Percentiles rank a stretch among this genome's conserved stretches.
Evolutionary conservation across 805 yeast genomes (phyloP).

Genomic region (Candida hispaniensis): DNA sequence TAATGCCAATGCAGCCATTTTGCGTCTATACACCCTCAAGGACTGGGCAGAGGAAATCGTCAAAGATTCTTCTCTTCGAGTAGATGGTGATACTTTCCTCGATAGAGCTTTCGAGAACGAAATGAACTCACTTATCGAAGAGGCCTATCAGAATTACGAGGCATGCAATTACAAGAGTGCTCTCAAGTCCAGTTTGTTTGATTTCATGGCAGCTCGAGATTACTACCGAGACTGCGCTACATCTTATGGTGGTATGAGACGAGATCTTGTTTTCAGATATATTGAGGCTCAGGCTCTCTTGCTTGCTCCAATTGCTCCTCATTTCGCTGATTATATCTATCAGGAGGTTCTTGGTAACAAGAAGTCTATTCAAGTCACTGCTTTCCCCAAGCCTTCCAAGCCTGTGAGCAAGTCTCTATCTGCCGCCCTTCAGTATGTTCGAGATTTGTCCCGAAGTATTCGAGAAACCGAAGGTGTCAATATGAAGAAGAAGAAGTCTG

Average conservation of each 20-base stretch:
- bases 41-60: slow-evolving; percentile 89
- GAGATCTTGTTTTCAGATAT: slow-evolving; percentile 66
- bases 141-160: slow-evolving; percentile 59
- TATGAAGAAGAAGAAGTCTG: slow-evolving; percentile 62
- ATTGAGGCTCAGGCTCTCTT: slow-evolving; percentile 78
- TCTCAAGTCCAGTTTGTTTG: slow-evolving; percentile 82
- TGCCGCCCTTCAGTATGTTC: slow-evolving; percentile 70
- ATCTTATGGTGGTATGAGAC: slow-evolving; percentile 53
- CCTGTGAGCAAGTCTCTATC: slow-evolving; percentile 51
- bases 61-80: slow-evolving; percentile 43
- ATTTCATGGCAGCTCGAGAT: slow-evolving; percentile 90
- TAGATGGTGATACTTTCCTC: slow-evolving; percentile 52
- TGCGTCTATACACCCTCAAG: slow-evolving; percentile 81
- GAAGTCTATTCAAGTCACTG: slow-evolving; percentile 59
- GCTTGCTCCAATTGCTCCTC: slow-evolving; percentile 91
- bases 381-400: slow-evolving; percentile 67
- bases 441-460: slow-evolving; percentile 65
- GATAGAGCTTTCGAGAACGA: slow-evolving; percentile 90
- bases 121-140: slow-evolving; percentile 70
- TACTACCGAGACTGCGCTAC: slow-evolving; percentile 76
- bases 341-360: slow-evolving; percentile 64
- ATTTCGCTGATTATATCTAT: slow-evolving; percentile 83
- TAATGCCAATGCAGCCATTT: slow-evolving; percentile 93
- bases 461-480: slow-evolving; percentile 89
- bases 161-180: slow-evolving; percentile 78